Evolutionary conservation across 768 basidiomycete genomes (phyloP).

Genomic region (Boletus eberwhitei): DNA sequence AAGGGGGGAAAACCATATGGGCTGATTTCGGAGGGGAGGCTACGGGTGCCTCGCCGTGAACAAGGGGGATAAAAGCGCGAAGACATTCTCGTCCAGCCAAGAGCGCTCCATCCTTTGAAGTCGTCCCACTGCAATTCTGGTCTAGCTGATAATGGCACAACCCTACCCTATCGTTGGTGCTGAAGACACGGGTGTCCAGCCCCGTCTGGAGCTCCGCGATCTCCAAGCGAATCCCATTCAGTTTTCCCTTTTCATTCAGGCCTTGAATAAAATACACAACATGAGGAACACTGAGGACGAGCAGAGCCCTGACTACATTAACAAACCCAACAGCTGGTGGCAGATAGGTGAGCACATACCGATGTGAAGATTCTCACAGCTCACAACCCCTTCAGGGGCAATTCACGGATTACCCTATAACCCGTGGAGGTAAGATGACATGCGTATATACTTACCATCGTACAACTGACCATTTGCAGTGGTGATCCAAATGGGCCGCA

Average conservation of each 20-base stretch:
- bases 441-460: too few relatives aligned
- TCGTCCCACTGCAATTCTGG: neutral
- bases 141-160: slow-evolving; percentile 8
- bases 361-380: neutral
- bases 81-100: neutral
- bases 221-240: slow-evolving; percentile 9
- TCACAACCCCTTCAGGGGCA: slow-evolving; percentile 1
- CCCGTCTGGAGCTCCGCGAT: slow-evolving; percentile 16
- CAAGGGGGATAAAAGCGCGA: slow-evolving; percentile 1
- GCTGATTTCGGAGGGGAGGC: neutral
- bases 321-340: slow-evolving; percentile 22
- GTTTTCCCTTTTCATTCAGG: slow-evolving; percentile 20
- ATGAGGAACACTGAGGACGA: neutral
- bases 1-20: neutral
- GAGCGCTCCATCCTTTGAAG: neutral
- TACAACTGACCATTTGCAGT: slow-evolving; percentile 1
- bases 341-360: slow-evolving; percentile 11
- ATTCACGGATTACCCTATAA: slow-evolving; percentile 20
- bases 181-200: slow-evolving; percentile 1
- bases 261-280: slow-evolving; percentile 1
- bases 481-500: slow-evolving; percentile 17
- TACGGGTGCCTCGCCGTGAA: neutral
- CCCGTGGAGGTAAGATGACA: slow-evolving; percentile 6
- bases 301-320: slow-evolving; percentile 1
- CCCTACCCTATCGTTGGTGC: slow-evolving; percentile 9